A percentile compares a stretch with the other conserved stretches of the same genome.
Conservation (phyloP, 2,329 filamentous ascomycete genomes). For the Colletotrichum godetiae region DNA sequence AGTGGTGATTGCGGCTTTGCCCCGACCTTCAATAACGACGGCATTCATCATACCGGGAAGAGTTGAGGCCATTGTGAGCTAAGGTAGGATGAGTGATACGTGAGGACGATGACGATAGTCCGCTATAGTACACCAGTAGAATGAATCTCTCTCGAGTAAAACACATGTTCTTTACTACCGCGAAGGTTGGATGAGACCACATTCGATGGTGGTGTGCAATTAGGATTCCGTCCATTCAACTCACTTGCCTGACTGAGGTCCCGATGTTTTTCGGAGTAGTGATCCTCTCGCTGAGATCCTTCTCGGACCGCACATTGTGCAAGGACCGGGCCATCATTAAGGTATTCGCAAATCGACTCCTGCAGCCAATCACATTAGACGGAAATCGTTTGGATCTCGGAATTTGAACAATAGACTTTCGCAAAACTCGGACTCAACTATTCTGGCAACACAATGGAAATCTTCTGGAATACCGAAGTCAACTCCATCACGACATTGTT, state of each 20-base stretch:
- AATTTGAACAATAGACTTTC: neutral
- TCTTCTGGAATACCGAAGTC: neutral
- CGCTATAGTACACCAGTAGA: neutral
- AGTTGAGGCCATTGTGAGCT: neutral
- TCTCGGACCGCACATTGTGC: slow-evolving; percentile 7
- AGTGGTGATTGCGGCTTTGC: slow-evolving; percentile 14
- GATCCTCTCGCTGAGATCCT: neutral
- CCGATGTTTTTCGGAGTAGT: neutral
- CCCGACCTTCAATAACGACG: slow-evolving; percentile 12
- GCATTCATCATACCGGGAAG: slow-evolving; percentile 9
- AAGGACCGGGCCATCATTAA: neutral
- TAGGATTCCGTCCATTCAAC: neutral
- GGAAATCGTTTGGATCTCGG: neutral
- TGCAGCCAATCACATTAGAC: neutral
- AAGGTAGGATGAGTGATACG: too few relatives aligned
- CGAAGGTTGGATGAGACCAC: neutral
- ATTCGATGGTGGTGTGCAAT: neutral
- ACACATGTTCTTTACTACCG: neutral
- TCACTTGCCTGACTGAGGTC: neutral
- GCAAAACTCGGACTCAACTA: neutral
- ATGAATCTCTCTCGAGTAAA: neutral
- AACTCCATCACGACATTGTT: neutral
- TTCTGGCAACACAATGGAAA: neutral
- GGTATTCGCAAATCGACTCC: neutral
- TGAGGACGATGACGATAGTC: too few relatives aligned